Evolutionary conservation across 2,329 filamentous ascomycete species (phyloP).

Genomic region (Trichoderma guizhouense): DNA sequence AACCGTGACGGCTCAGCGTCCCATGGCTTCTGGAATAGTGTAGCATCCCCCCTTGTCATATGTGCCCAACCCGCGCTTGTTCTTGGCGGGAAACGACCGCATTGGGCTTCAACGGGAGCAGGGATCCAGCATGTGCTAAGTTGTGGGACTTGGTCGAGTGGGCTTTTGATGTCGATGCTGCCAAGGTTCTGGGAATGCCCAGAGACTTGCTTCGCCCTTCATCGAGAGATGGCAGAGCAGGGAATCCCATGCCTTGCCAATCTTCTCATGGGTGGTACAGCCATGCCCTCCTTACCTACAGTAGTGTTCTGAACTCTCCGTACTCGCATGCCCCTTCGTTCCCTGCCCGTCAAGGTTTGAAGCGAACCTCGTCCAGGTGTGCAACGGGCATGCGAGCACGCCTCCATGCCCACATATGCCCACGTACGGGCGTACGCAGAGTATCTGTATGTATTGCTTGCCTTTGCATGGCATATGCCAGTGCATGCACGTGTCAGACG

Average conservation of each 20-base stretch:
- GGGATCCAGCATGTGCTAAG: conserved; percentile 5
- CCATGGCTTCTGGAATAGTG: conserved; percentile 10
- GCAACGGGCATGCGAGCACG: background rate
- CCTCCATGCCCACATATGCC: background rate
- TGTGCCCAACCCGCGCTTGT: conserved; percentile 10
- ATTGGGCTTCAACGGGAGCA: conserved; percentile 15
- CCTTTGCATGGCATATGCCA: conserved; percentile 10
- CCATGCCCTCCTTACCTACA: background rate
- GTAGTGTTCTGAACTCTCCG: background rate
- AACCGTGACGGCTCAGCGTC: conserved; percentile 2
- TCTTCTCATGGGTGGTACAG: background rate
- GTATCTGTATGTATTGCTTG: conserved; percentile 6
- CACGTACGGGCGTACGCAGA: background rate
- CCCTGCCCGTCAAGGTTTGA: background rate
- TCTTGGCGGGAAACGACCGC: background rate
- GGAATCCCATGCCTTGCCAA: background rate
- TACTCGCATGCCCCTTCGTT: background rate
- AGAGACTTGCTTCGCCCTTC: background rate
- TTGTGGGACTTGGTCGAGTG: background rate
- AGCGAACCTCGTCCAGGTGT: background rate
- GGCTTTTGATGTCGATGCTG: background rate
- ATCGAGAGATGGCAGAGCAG: background rate
- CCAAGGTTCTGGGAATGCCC: background rate
- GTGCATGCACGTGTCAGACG: conserved; percentile 13
- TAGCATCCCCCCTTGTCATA: conserved; percentile 2